These are phyloP conservation scores for Didymella glomerata DNA, from an alignment of 2,329 filamentous ascomycete species.

Conservation along the genomic window DNA sequence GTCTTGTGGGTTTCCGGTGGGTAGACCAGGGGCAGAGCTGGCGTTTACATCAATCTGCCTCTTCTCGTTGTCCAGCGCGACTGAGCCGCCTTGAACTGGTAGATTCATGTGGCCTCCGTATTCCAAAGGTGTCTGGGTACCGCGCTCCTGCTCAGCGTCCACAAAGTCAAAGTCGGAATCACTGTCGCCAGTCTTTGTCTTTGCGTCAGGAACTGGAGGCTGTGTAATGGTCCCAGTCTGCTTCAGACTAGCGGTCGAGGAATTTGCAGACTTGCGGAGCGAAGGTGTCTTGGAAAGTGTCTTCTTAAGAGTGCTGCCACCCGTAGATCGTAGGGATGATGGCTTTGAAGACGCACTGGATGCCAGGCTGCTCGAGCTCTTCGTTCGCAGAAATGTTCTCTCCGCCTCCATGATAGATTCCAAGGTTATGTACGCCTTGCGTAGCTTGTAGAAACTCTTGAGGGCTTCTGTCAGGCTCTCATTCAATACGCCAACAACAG, in stretches of 20 bases:
- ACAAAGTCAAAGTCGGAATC: slow-evolving; percentile 61
- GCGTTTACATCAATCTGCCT: slow-evolving; percentile 34
- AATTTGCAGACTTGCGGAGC: slow-evolving; percentile 23
- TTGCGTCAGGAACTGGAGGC: not conserved
- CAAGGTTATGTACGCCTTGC: slow-evolving; percentile 86
- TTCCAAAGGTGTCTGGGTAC: slow-evolving; percentile 56
- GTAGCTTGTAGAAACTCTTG: slow-evolving; percentile 89
- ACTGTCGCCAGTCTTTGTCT: slow-evolving; percentile 35
- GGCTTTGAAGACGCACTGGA: slow-evolving; percentile 33
- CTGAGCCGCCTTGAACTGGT: slow-evolving; percentile 32
- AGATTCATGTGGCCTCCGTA: slow-evolving; percentile 58
- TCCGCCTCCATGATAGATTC: slow-evolving; percentile 82
- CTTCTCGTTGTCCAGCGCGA: slow-evolving; percentile 37
- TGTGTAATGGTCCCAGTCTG: slow-evolving; percentile 6
- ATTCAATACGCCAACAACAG: slow-evolving; percentile 86
- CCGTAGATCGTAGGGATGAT: slow-evolving; percentile 31
- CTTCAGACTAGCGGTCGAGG: slow-evolving; percentile 33
- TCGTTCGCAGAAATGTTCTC: slow-evolving; percentile 61
- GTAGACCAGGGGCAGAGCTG: slow-evolving; percentile 38
- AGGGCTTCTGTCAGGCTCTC: slow-evolving; percentile 92
- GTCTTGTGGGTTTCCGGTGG: slow-evolving; percentile 29
- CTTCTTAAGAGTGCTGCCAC: slow-evolving; percentile 21
- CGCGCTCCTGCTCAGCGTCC: slow-evolving; percentile 63
- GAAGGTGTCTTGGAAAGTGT: slow-evolving; percentile 24
- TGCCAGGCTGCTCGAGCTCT: slow-evolving; percentile 46